Conservation (phyloP, 2,329 filamentous ascomycete species). For the Thelonectria blattea region DNA sequence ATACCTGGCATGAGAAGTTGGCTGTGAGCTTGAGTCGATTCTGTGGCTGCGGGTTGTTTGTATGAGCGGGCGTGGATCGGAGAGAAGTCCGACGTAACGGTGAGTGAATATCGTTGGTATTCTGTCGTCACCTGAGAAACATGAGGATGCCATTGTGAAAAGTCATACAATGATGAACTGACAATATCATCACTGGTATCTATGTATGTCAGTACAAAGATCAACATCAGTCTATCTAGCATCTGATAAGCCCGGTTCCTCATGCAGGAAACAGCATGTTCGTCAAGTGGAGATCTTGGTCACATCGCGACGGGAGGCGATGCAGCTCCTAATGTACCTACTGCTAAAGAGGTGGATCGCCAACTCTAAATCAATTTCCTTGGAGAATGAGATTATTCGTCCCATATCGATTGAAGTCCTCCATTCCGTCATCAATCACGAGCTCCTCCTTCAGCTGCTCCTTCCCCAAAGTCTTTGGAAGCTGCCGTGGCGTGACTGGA, state of each 20-base stretch:
- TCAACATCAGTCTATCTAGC: neutral
- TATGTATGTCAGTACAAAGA: neutral
- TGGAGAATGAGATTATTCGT: neutral
- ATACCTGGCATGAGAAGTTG: too few species aligned
- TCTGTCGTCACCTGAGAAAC: neutral
- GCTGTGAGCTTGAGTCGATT: too few species aligned
- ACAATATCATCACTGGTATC: too few species aligned
- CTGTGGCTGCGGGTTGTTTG: too few species aligned
- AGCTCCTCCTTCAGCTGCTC: too few species aligned
- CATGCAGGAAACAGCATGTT: neutral
- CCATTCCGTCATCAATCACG: neutral
- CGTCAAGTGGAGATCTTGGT: neutral
- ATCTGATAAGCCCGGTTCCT: neutral
- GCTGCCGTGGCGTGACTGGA: slow-evolving; percentile 16
- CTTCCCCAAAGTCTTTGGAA: neutral
- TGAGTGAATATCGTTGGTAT: too few species aligned
- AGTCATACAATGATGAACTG: neutral
- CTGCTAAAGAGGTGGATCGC: neutral
- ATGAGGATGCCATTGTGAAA: slow-evolving; percentile 27
- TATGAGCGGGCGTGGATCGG: too few species aligned
- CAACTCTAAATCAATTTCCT: neutral
- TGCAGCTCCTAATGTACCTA: neutral
- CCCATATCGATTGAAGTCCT: too few species aligned
- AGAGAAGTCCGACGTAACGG: too few species aligned
- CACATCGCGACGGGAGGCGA: neutral